Base-by-base conservation (phyloP, 2,329 filamentous ascomycete species). In the Ampelomyces quisqualis region DNA sequence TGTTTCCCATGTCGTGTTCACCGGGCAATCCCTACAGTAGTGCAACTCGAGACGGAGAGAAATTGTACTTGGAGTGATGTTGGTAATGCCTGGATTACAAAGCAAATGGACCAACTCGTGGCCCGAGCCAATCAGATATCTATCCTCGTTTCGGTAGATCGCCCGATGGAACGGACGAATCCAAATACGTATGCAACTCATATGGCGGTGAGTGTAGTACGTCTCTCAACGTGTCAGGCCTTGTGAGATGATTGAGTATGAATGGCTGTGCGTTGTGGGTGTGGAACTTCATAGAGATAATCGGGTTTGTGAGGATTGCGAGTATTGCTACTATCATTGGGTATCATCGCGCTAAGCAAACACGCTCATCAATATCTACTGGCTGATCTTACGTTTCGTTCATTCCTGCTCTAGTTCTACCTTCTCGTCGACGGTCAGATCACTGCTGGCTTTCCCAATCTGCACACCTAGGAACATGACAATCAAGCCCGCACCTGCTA, bases 381-480 rank as follows among this genome's bases (percentile, higher is more conserved):
- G n/a, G n/a, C 15, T 5, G n/a, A 11, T 28, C 26, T 13, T 28
- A 13, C 7, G 7, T 28, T 51, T 53, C 13, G 48, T 48, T 43
- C 66, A 45, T 38, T 65, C 63, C 5, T 45, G 49, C 43, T 65
- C 62, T 19, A 67, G 24, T 35, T 66, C 61, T 7, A 44, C 52
- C 31, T 38, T 56, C 43, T 67, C 64, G 2, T 67, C 64, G 7
- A 61, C 15, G 4, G 64, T 67, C 40, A 67, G 22, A 7, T 64
- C 65, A 30, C 64, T 68, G 34, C 53, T 53, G 13, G 65, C 65
- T 35, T 65, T 68, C 3, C 65, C 65, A 32, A 70, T 63, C 28
- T 55, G 62, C 1, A 69, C 68, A n/a, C 64, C 65, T 0, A 61
- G 7, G 21, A 61, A 62, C 64, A 70, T 67, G 5, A 69, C 45